Conservation (phyloP, 192 early-diverging fungal genomes). For the Pilobolus umbonatus region DNA sequence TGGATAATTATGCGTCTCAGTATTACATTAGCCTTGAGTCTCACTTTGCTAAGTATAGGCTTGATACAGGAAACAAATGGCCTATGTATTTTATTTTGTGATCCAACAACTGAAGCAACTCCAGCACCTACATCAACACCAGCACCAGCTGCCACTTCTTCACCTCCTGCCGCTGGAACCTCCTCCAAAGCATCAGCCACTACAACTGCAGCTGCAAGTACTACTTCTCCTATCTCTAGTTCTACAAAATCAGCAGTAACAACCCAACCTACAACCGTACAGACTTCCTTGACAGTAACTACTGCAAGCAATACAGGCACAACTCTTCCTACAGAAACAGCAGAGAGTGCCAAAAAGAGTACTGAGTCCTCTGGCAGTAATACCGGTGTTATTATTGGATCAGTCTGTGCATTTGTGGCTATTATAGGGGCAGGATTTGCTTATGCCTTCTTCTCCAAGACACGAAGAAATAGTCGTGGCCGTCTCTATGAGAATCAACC, state of each 20-base stretch:
- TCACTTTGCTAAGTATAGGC: no score
- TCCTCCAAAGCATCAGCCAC: neutral
- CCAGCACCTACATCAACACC: neutral
- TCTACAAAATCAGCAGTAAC: neutral
- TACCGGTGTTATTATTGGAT: constrained; percentile 32
- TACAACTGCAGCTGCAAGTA: neutral
- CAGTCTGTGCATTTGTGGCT: constrained; percentile 32
- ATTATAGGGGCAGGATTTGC: constrained; percentile 34
- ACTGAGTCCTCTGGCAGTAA: constrained; percentile 1
- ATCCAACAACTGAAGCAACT: neutral
- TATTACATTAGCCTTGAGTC: neutral
- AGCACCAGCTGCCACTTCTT: neutral
- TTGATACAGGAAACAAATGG: no score
- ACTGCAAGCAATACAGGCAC: neutral
- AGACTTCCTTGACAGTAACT: neutral
- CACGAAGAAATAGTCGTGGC: constrained; percentile 26
- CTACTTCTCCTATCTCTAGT: neutral
- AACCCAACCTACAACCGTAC: neutral
- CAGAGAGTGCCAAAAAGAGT: neutral
- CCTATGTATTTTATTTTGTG: neutral
- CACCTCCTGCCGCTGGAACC: neutral
- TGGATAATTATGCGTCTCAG: neutral
- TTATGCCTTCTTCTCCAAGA: constrained; percentile 38
- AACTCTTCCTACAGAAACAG: neutral
- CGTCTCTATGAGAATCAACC: constrained; percentile 13